Evolutionary conservation across 2,329 filamentous ascomycete genomes (phyloP), one percentile per base, ranked within the genome.

Genomic region (Clonostachys solani): DNA sequence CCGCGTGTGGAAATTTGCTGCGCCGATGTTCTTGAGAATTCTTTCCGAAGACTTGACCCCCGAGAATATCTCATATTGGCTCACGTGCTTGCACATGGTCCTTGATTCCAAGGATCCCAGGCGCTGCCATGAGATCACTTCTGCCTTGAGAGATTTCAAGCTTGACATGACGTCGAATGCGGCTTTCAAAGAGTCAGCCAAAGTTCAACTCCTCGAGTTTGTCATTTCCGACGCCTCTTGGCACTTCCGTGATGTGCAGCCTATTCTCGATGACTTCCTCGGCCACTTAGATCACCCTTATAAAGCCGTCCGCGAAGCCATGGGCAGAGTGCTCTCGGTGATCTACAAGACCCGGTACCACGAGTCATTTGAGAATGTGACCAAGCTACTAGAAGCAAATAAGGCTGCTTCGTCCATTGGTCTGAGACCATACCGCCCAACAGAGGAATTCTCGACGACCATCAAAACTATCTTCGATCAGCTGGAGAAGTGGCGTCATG

Each of bases 121-220:
- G 41, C 83, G 92, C 52, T 84, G 84, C 4, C 91, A 87, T 74
- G 92, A 95, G 54, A 78, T 99, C 52, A 81, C 96, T 35, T 86
- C 94, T 53, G 86, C 83, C 66, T 75, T 99, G 17, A 81, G 87
- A 42, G 82, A 84, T 46, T 97, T 97, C 79, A 81, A 90, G 33
- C 76, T 99, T 10, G 94, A 99, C 62, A 92, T 97, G 86, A 76
- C 82, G 6, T 96, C 92, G 0, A 96, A 97, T 61, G 94, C 95
- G 5, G 94, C 94, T 0, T 99, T 99, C 78, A 99, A 99, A 65
- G 95, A 99, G 64, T 96, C 92, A 47, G 95, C 92, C 29, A 96
- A 97, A 71, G 89, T 99, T 15, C 86, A 94, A 54, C 73, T 99
- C 33, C 75, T 99, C 16, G 90, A 96, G 56, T 90, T 95, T 55